A percentile compares a stretch with the other conserved stretches of the same genome.
Evolutionary conservation across 345 rosid genomes (phyloP).

Genomic region (Heritiera littoralis): DNA sequence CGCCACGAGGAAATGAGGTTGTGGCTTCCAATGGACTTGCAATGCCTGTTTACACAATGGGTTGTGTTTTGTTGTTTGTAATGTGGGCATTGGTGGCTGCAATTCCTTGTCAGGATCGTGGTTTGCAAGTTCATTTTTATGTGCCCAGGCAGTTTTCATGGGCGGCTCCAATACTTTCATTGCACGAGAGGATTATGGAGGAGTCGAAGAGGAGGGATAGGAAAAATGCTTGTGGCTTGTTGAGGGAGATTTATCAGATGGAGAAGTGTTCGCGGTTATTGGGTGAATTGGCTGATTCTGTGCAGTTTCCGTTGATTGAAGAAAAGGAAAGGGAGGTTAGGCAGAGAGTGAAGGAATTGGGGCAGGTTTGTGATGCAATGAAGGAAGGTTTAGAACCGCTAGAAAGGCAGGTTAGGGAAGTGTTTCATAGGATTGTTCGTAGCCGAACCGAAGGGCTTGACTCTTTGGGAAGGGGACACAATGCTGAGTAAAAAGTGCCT

Average conservation of each 20-base stretch:
- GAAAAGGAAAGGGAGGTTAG: slow-evolving; percentile 62
- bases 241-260: slow-evolving; percentile 80
- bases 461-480: slow-evolving; percentile 46
- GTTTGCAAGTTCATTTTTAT: slow-evolving; percentile 72
- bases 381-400: slow-evolving; percentile 76
- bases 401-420: slow-evolving; percentile 84
- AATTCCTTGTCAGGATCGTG: slow-evolving; percentile 95
- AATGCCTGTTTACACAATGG: slow-evolving; percentile 67
- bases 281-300: slow-evolving; percentile 68
- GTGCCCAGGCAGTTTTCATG: slow-evolving; percentile 69
- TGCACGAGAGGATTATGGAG: slow-evolving; percentile 79
- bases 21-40: slow-evolving; percentile 66
- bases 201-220: slow-evolving; percentile 78
- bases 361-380: slow-evolving; percentile 45
- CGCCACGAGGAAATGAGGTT: slow-evolving; percentile 61
- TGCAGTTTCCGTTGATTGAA: slow-evolving; percentile 65
- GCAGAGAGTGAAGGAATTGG: slow-evolving; percentile 62
- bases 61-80: slow-evolving; percentile 64
- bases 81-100: slow-evolving; percentile 98
- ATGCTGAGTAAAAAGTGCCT: slow-evolving; percentile 30
- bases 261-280: slow-evolving; percentile 61
- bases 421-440: slow-evolving; percentile 75
- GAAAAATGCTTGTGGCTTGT: slow-evolving; percentile 72
- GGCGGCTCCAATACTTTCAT: slow-evolving; percentile 58
- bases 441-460: slow-evolving; percentile 85